Base-by-base conservation (phyloP, 2,329 filamentous ascomycete species). In the Clarireedia paspali region DNA sequence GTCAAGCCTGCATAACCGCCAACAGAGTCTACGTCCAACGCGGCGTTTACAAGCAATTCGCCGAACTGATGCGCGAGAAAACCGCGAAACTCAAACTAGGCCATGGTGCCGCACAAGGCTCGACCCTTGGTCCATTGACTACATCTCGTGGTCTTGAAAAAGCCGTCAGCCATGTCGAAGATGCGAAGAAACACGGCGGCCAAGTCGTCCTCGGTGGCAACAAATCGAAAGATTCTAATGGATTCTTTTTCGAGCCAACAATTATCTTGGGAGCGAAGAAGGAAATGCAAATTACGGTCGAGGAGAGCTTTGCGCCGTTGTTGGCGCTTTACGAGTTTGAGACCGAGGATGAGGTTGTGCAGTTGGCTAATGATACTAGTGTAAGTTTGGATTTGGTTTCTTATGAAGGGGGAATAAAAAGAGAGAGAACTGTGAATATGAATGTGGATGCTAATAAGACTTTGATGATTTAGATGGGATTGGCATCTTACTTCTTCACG, bases 231-330 rank as follows among this genome's bases (percentile, higher is more conserved):
- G 66, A 67, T 24, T 68, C 73, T 7, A 71, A 73, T 0, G 83
- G 84, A 4, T 88, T 85, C 70, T 89, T 87, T 74, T 87, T 88
- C 69, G 76, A 85, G 66, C 84, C 83, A 1, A 88, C 84, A 0
- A 79, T 88, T 55, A 77, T 88, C 42, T 77, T 77, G 0, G 77
- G 78, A 4, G 80, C 83, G 59, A 82, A 75, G 6, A 70, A 74
- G 9, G 75, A 82, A 2, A 86, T 87, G 82, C 62, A 74, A 30
- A 74, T 80, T 39, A 75, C 73, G 2, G 71, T 73, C 0, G 84
- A 88, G 62, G 84, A 88, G 70, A 81, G 78, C 0, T 88, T 88
- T 63, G 83, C 81, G 0, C 84, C 84, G 0, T 76, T 88, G 36
- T 74, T 78, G 24, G 83, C 83, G 0, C 69, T 88, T 50, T 84